Evolutionary conservation across 2,329 filamentous ascomycete genomes (phyloP), one percentile per base, ranked within the genome.

Genomic region (Botrytis hyacinthi): DNA sequence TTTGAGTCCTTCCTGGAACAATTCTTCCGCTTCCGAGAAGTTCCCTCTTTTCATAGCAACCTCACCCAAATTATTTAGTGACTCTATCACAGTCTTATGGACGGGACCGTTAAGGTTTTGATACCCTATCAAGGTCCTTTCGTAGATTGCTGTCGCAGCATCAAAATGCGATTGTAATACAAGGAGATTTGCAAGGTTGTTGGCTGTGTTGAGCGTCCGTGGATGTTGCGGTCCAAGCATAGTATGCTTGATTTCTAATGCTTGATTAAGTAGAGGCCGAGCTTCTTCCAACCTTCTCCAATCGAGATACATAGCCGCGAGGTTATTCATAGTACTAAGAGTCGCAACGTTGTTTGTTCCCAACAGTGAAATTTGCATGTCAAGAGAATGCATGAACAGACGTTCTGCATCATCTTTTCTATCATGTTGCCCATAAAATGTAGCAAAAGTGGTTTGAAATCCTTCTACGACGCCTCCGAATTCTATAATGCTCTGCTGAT

Each of bases 141-240:
- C 7, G 57, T 73, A 76, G 67, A 76, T 75, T 5, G 37, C 26
- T 42, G 74, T 73, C 5, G 81, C 79, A 37, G 81, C 75, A 18
- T 65, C 63, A 44, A 51, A 71, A 18, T 20, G 78, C 46, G 65
- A 54, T 44, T 71, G 59, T 81, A 82, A 70, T 5, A 57, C 63
- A 32, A 60, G 62, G 5, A 83, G 77, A n/a, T 42, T 16, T 18
- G 80, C 80, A 62, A 83, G 71, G 42, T 79, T 79, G 46, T 79
- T 68, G 26, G 74, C 63, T 6, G 73, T 74, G 16, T 67, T 72
- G 6, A 74, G 62, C 18, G 73, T 72, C 48, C 63, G 46, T 67
- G 73, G 74, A 72, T 80, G 78, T 54, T 77, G 73, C 10, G 75
- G 63, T 42, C 74, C 74, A 20, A 72, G 62, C 26, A 57, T 40